A percentile compares a stretch with the other conserved stretches of the same genome.
phyloP scores from a whole-genome alignment of 2,329 filamentous ascomycete species.

The Xylariaceae sp. region DNA sequence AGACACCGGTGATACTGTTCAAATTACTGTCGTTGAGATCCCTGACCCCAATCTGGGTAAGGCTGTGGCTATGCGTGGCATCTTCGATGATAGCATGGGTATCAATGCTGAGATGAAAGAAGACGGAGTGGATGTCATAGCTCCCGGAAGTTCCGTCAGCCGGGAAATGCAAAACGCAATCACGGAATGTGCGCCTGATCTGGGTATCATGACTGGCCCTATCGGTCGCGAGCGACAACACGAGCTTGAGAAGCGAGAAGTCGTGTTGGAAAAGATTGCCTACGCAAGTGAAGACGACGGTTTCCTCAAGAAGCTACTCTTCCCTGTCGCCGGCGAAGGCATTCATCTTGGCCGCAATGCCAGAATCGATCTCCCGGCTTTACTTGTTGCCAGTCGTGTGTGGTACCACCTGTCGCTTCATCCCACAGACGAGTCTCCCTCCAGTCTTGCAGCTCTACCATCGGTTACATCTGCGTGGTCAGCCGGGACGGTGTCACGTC shows the following conservation, averaged over 20 bases:
- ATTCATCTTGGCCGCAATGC: constrained; percentile 74
- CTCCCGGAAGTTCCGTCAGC: constrained; percentile 75
- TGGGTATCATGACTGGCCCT: constrained; percentile 68
- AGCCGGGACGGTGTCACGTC: constrained; percentile 84
- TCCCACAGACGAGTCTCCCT: constrained; percentile 81
- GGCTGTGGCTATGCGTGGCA: constrained; percentile 79
- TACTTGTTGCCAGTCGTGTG: constrained; percentile 78
- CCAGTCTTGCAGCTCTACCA: constrained; percentile 66
- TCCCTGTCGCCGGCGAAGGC: constrained; percentile 73
- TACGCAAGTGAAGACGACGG: constrained; percentile 76
- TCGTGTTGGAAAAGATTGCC: constrained; percentile 79
- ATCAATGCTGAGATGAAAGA: constrained; percentile 98
- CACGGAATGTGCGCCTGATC: constrained; percentile 68
- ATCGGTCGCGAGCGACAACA: constrained; percentile 69
- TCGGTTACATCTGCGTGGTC: constrained; percentile 85
- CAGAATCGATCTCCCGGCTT: constrained; percentile 70
- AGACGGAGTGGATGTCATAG: constrained; percentile 75
- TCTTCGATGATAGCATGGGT: constrained; percentile 88
- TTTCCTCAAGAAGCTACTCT: constrained; percentile 77
- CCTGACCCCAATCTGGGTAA: constrained; percentile 77
- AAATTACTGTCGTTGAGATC: constrained; percentile 82
- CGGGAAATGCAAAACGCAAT: constrained; percentile 85
- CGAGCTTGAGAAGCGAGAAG: constrained; percentile 75
- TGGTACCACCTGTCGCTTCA: constrained; percentile 95
- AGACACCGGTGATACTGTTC: constrained; percentile 77